Evolutionary conservation across 495 filamentous ascomycete species (phyloP), one percentile per base, ranked within the genome.

Genomic region (Ascodesmis nigricans): DNA sequence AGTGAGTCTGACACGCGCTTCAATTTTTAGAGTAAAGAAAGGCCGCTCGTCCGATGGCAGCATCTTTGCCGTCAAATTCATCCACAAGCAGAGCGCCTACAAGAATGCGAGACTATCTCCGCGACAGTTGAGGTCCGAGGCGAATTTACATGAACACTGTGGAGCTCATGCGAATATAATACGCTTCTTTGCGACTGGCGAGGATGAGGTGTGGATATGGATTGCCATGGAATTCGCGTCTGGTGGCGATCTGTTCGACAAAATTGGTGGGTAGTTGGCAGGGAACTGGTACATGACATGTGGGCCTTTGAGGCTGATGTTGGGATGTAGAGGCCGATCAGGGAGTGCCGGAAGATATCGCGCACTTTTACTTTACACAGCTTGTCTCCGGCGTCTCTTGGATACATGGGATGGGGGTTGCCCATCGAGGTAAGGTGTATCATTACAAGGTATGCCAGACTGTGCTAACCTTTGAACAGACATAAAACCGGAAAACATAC

Each of bases 171-270:
- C 71, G 29, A 93, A 95, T 54, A 73, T 99, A 34, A 91, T 99
- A 43, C 71, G 76, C 46, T 93, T 79, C 63, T 83, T 83, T 44
- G 69, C 72, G 21, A 73, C 69, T 2, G 87, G 79, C 33, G 81
- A 93, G 53, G 83, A 99, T 50, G 52, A 60, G 2, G 57, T 72
- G n/a, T 99, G 90, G 90, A 65, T 71, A 45, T 99, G 84, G 84
- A 91, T 99, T 47, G 82, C 80, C 9, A 93, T 99, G 82, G 87
- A 99, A 53, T 71, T 79, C 45, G 87, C 87, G 27, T 79, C 84
- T 41, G 87, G 87, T 26, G 87, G 87, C 9, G 87, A 99, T 53
- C 66, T 99, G 8, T 99, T 99, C 58, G 87, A 97, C 66, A 97
- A 97, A 60, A 93, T 97, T 49, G 47, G 47, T 50, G 39, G 4